Percentiles rank a stretch among this genome's conserved stretches.
phyloP scores from a whole-genome alignment of 306 rosid species.

The Morella rubra region DNA sequence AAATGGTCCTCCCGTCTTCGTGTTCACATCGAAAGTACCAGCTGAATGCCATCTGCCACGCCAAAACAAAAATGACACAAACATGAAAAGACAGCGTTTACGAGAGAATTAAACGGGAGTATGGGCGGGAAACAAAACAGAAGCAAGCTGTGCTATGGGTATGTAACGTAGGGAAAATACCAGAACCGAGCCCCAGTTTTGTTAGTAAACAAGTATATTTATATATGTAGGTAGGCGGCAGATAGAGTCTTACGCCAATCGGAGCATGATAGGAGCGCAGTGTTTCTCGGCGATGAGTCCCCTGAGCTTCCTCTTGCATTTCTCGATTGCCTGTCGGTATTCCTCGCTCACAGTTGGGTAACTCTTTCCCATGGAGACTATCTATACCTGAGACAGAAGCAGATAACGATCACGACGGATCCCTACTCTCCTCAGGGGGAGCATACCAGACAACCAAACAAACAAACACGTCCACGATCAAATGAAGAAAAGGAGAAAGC shows the following conservation, averaged over 20 bases:
- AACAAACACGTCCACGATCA: neutral
- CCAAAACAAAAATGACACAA: neutral
- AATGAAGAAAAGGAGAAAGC: neutral
- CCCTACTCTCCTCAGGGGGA: too few species aligned
- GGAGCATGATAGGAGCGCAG: conserved; percentile 64
- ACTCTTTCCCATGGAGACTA: conserved; percentile 41
- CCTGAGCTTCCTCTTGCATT: conserved; percentile 62
- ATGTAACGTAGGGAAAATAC: too few species aligned
- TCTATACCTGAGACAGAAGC: neutral
- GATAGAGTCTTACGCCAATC: conserved; percentile 45
- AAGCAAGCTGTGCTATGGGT: too few species aligned
- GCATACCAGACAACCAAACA: neutral
- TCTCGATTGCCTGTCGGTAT: conserved; percentile 47
- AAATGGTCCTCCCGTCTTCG: conserved; percentile 60
- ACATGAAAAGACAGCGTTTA: neutral
- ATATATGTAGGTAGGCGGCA: too few species aligned
- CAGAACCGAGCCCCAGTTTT: too few species aligned
- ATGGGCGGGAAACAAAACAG: too few species aligned
- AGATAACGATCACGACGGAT: neutral
- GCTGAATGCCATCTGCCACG: conserved; percentile 66
- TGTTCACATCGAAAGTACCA: conserved; percentile 50
- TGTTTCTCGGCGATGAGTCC: conserved; percentile 58
- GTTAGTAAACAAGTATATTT: neutral
- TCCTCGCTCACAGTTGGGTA: conserved; percentile 53
- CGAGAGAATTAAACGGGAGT: too few species aligned